Evolutionary conservation across 140 eudicot species (phyloP).

Genomic region (Anethum foeniculum): DNA sequence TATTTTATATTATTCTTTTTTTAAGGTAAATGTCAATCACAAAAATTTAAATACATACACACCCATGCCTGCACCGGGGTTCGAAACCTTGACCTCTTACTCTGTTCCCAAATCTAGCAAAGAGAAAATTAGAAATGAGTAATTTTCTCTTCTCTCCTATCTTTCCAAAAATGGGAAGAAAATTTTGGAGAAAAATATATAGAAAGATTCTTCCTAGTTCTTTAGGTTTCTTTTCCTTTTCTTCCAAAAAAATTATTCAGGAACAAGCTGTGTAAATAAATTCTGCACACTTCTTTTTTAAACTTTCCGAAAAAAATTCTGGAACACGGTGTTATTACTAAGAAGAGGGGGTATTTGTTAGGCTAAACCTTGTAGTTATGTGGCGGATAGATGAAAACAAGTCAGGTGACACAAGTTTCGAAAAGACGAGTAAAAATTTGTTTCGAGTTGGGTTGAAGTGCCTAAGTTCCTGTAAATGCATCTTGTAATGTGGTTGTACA

Average conservation of each 20-base stretch:
- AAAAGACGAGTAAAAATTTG: not conserved
- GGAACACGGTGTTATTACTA: no score
- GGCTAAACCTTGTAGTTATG: not conserved
- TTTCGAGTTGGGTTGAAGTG: not conserved
- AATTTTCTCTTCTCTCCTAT: no score
- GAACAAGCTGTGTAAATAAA: no score
- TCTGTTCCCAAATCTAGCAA: no score
- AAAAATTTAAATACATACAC: not conserved
- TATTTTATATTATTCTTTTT: not conserved
- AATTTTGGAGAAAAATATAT: no score
- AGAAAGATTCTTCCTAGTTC: no score
- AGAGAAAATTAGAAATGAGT: no score
- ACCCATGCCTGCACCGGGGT: not conserved
- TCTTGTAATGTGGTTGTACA: not conserved
- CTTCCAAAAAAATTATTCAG: no score
- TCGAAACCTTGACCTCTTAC: not conserved
- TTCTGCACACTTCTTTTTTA: no score
- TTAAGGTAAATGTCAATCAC: not conserved
- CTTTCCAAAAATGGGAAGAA: no score
- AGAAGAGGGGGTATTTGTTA: not conserved
- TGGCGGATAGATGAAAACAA: not conserved
- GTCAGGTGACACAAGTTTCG: not conserved
- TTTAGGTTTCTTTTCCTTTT: no score
- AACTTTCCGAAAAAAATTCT: no score
- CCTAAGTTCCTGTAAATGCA: not conserved